Evolutionary conservation across 2,329 filamentous ascomycete genomes (phyloP), one percentile per base, ranked within the genome.

Genomic region (Stachybotrys chartarum): DNA sequence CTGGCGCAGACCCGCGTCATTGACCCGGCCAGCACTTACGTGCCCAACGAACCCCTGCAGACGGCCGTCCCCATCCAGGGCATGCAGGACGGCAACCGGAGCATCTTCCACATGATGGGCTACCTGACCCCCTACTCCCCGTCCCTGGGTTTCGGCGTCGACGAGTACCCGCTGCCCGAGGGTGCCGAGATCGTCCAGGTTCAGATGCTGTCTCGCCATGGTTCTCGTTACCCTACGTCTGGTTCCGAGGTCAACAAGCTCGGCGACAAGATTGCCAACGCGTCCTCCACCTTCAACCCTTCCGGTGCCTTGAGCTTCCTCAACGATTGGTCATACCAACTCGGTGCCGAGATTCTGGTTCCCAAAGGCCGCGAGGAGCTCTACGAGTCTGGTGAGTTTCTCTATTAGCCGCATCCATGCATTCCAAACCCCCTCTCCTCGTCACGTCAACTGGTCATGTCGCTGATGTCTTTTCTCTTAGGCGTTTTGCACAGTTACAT

Each of bases 331-430:
- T 79, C 76, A 52, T 90, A 88, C 65, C 72, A 81, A 60, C 78
- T 92, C 5, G 88, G 88, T 8, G 74, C 78, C 11, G 86, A 91
- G 63, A 88, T 91, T 49, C 75, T 92, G 2, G 86, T 90, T 1
- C 85, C 87, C 0, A 81, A 84, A 57, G 88, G 88, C 7, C 83
- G 88, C 51, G 82, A 89, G 64, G 87, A 92, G 70, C 72, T 90
- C 1, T 90, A 86, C 60, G 81, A 89, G 45, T 87, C 84, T 52
- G 78, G 76, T 70, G 60, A 56, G 63, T 50, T 7, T 50, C n/a
- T n/a, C n/a, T n/a, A 48, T 10, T 17, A 7, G 46, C n/a, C 8
- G 16, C n/a, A 7, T 48, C n/a, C 46, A 8, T 14, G 7, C 24
- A 48, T 17, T 10, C 50, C 59, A 14, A 60, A 24, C 16, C 24